Evolutionary conservation across 1,139 yeast genomes (phyloP), one percentile per base, ranked within the genome.

Genomic region (Nadsonia commutata): DNA sequence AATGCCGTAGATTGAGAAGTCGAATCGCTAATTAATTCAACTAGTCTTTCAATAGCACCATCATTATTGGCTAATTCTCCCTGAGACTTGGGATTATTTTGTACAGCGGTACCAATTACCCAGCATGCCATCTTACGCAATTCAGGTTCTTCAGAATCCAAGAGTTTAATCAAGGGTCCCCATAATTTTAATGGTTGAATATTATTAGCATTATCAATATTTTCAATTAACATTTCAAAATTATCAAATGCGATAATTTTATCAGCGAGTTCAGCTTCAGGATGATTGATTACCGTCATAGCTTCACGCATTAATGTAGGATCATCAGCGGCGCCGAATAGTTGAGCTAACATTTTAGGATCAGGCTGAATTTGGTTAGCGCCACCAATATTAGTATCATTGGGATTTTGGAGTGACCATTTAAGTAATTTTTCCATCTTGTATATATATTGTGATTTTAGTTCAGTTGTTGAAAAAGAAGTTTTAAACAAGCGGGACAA

Each of bases 201-300:
- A 56, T 85, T 86, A 62, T 90, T 88, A 20, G 98, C 97, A 59
- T 90, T 90, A 60, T 90, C 98, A 51, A 90, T 64, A 56, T 86
- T 86, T 59, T 90, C 98, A 48, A 90, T 81, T 46, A 90, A 69
- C 93, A 88, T 85, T 60, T 90, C 96, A 55, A 88, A 80, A 59
- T 86, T 85, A 50, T 90, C 97, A 48, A 88, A 72, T 0, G 97
- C 95, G 16, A 76, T 73, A 46, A 78, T 70, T 52, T 79, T 79
- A 55, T 72, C 71, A 18, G 51, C 90, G 27, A 73, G 56, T 2
- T 70, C 70, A 18, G 78, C 78, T 40, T 75, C 79, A n/a, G 76
- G 73, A 55, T 74, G 71, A n/a, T 64, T 58, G 6, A 83, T 76
- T 16, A 82, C 79, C 8, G 90, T 59, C 76, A 80, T 56, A 80